These are phyloP conservation scores for Capsaspora owczarzaki DNA, from an alignment of 78 protist genomes.

Conservation along the genomic window DNA sequence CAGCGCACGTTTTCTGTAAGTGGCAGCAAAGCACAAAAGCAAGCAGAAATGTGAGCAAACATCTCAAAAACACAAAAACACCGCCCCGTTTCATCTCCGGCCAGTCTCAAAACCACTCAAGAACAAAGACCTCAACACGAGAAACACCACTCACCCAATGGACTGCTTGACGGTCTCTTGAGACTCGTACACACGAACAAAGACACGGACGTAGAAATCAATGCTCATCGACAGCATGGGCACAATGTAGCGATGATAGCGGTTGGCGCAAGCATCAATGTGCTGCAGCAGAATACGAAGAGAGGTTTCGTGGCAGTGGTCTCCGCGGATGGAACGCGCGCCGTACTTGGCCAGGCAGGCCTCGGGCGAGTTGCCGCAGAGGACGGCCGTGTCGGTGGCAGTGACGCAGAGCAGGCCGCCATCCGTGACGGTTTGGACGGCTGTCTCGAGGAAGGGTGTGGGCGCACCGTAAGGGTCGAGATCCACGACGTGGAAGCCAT, in stretches of 20 bases:
- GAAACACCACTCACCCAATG: slow-evolving; percentile 9
- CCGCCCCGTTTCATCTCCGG: too few relatives aligned
- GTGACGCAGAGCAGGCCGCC: slow-evolving; percentile 93
- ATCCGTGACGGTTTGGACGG: slow-evolving; percentile 77
- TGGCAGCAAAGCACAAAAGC: not conserved
- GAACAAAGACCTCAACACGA: not conserved
- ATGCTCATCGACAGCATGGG: slow-evolving; percentile 77
- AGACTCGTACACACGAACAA: slow-evolving; percentile 72
- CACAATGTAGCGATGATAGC: slow-evolving; percentile 63
- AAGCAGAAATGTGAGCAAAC: too few relatives aligned
- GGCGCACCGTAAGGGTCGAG: slow-evolving; percentile 99
- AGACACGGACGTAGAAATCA: slow-evolving; percentile 95
- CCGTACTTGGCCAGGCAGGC: slow-evolving; percentile 90
- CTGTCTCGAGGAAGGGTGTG: slow-evolving; percentile 85
- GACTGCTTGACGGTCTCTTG: slow-evolving; percentile 32
- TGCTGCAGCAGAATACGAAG: slow-evolving; percentile 69
- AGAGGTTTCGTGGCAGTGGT: slow-evolving; percentile 80
- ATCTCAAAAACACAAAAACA: too few relatives aligned
- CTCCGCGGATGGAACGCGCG: slow-evolving; percentile 53
- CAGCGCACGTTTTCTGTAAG: slow-evolving; percentile 29
- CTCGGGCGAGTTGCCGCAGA: slow-evolving; percentile 78
- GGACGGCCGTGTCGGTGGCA: slow-evolving; percentile 91
- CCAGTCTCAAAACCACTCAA: not conserved
- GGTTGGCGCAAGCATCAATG: slow-evolving; percentile 59
- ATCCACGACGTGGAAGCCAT: slow-evolving; percentile 84